phyloP scores from a whole-genome alignment of 306 rosid genomes.

The Quercus agrifolia region DNA sequence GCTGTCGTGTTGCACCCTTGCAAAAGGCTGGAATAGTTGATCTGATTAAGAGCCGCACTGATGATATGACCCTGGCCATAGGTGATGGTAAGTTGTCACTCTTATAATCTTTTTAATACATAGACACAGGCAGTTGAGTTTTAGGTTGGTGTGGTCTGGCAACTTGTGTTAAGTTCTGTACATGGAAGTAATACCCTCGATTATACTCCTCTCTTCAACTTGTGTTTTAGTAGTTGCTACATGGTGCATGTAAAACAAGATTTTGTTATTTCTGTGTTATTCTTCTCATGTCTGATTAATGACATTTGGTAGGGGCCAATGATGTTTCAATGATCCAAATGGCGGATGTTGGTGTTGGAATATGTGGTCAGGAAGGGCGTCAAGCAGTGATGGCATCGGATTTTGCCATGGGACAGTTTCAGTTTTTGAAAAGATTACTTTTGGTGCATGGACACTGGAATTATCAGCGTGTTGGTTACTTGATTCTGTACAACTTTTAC shows the following conservation, averaged over 20 bases:
- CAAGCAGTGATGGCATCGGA: conserved; percentile 99
- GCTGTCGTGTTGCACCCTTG: conserved; percentile 99
- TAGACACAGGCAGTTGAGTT: neutral
- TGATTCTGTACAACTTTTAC: conserved; percentile 94
- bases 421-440: conserved; percentile 72
- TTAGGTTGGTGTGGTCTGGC: neutral
- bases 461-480: conserved; percentile 94
- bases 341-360: conserved; percentile 99
- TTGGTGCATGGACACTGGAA: conserved; percentile 99
- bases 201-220: neutral
- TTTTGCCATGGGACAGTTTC: conserved; percentile 99
- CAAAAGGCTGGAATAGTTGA: conserved; percentile 99
- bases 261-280: neutral
- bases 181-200: neutral
- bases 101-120: neutral
- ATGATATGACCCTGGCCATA: conserved; percentile 96
- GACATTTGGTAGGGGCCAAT: conserved; percentile 73
- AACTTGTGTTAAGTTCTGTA: neutral
- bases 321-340: conserved; percentile 99
- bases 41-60: conserved; percentile 81
- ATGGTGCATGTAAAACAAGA: neutral
- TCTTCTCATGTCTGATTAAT: conserved; percentile 1
- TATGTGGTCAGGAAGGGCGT: conserved; percentile 99
- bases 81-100: conserved; percentile 75
- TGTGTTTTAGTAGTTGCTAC: neutral